Conservation (phyloP, 1,284 basidiomycete genomes). For the Ganoderma meredithae region DNA sequence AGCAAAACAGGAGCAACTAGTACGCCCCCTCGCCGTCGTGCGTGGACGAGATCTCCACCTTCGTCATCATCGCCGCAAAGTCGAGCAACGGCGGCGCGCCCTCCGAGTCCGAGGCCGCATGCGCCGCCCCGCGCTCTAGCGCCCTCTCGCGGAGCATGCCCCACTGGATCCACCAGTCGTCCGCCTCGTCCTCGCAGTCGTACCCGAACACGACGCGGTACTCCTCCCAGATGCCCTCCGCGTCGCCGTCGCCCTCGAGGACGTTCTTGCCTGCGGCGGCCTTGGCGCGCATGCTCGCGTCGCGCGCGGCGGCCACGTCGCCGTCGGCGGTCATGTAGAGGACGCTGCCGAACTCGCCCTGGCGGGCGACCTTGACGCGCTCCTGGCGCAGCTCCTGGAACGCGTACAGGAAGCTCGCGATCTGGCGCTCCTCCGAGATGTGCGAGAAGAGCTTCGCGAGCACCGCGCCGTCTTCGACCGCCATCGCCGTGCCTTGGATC, state of each 20-base stretch:
- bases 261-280: conserved; percentile 47
- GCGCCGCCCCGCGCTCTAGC: not conserved
- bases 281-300: conserved; percentile 49
- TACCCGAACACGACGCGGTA: conserved; percentile 41
- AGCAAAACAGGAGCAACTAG: not conserved
- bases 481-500: conserved; percentile 50
- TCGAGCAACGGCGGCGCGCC: conserved; percentile 12
- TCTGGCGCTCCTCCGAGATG: conserved; percentile 55
- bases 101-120: too few species aligned
- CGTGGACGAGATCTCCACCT: conserved; percentile 6
- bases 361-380: conserved; percentile 30
- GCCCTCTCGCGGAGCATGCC: conserved; percentile 43
- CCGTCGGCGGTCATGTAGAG: conserved; percentile 27
- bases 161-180: conserved; percentile 48
- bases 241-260: conserved; percentile 38
- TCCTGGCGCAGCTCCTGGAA: conserved; percentile 56
- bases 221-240: conserved; percentile 33
- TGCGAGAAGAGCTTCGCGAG: conserved; percentile 67
- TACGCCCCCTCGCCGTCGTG: not conserved
- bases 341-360: conserved; percentile 30
- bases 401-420: conserved; percentile 57
- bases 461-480: conserved; percentile 61
- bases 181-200: conserved; percentile 46
- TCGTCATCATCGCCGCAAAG: conserved; percentile 11
- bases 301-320: conserved; percentile 43